Percentiles rank a stretch among this genome's conserved stretches.
Conservation (phyloP, 345 rosid genomes). For the Aquilaria malaccensis region DNA sequence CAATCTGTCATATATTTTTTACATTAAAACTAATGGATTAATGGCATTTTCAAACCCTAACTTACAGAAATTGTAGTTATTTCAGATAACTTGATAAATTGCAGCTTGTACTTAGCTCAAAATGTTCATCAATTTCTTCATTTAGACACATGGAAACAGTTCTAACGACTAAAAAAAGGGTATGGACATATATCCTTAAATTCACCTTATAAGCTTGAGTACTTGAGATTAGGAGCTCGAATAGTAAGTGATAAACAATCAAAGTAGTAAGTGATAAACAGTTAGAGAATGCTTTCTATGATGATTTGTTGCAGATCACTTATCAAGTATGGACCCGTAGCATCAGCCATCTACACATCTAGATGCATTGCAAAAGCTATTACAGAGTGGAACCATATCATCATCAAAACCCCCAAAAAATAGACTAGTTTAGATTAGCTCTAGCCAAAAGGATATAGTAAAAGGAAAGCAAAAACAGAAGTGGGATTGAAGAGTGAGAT, state of each 20-base stretch:
- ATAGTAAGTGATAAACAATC: conserved; percentile 68
- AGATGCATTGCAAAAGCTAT: too few relatives aligned
- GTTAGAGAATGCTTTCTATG: conserved; percentile 59
- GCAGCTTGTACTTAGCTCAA: conserved; percentile 73
- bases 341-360: conserved; percentile 39
- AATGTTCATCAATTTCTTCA: conserved; percentile 67
- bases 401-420: too few relatives aligned
- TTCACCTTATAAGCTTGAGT: conserved; percentile 81
- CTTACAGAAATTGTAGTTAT: too few relatives aligned
- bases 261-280: conserved; percentile 65
- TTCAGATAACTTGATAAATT: conserved; percentile 44
- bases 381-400: too few relatives aligned
- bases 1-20: too few relatives aligned
- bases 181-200: conserved; percentile 74
- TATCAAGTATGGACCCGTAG: conserved; percentile 32
- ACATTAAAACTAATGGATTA: too few relatives aligned
- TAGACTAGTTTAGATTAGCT: too few relatives aligned
- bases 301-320: conserved; percentile 84
- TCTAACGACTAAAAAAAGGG: conserved; percentile 54
- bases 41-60: too few relatives aligned
- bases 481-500: too few relatives aligned
- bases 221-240: conserved; percentile 71
- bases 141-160: conserved; percentile 84
- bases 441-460: too few relatives aligned
- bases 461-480: too few relatives aligned